Percentiles rank a stretch among this genome's conserved stretches.
phyloP scores from a whole-genome alignment of 805 yeast genomes.

The Suhomyces kilbournensis region DNA sequence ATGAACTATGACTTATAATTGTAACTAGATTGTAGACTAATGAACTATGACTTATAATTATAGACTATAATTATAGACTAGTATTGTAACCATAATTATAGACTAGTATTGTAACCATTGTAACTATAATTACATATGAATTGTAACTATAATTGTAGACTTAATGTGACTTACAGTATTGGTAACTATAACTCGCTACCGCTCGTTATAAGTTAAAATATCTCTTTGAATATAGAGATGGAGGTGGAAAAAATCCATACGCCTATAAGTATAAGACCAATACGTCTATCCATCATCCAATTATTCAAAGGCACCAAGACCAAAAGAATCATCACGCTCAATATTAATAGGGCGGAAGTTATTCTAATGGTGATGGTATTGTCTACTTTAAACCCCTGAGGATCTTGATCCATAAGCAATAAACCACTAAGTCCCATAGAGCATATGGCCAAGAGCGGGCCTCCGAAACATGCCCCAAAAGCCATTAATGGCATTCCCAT shows the following conservation, averaged over 20 bases:
- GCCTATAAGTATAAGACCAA: conserved; percentile 29
- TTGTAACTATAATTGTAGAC: too few species aligned
- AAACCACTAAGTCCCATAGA: conserved; percentile 81
- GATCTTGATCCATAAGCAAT: conserved; percentile 8
- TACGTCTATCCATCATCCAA: conserved; percentile 34
- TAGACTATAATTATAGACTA: too few species aligned
- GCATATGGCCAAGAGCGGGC: conserved; percentile 77
- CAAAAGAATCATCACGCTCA: conserved; percentile 20
- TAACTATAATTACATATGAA: too few species aligned
- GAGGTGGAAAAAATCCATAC: conserved; percentile 30
- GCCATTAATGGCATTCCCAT: conserved; percentile 89
- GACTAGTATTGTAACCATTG: too few species aligned
- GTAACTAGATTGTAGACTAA: too few species aligned
- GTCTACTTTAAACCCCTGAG: conserved; percentile 15
- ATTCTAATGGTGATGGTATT: conserved; percentile 19
- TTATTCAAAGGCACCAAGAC: conserved; percentile 15
- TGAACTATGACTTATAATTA: too few species aligned
- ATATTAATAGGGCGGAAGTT: conserved; percentile 18
- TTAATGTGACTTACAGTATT: too few species aligned
- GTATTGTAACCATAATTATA: too few species aligned
- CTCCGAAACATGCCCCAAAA: conserved; percentile 92
- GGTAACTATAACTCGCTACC: too few species aligned
- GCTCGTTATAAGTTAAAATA: background rate
- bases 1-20: too few species aligned
- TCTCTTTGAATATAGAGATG: conserved; percentile 24